These are phyloP conservation scores for Talinum fruticosum DNA, from an alignment of 148 eudicot species.

Conservation along the genomic window DNA sequence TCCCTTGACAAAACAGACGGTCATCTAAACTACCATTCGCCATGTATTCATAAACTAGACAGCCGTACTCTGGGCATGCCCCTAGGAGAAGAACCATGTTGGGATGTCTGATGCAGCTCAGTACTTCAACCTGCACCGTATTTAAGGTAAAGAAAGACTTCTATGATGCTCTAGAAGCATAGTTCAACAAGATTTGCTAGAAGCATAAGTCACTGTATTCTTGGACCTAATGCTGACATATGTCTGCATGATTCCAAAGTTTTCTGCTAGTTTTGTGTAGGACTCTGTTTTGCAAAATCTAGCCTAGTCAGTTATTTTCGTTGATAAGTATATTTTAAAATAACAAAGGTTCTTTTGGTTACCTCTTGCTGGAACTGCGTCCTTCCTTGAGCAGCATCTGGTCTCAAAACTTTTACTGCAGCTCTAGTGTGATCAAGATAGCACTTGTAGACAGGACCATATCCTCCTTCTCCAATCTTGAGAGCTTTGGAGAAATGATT, in stretches of 20 bases:
- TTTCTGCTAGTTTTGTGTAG: not conserved
- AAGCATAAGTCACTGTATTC: too few species aligned
- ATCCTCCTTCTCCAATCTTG: constrained; percentile 64
- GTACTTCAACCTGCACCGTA: constrained; percentile 43
- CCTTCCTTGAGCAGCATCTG: constrained; percentile 60
- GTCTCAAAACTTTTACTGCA: constrained; percentile 56
- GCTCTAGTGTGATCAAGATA: constrained; percentile 58
- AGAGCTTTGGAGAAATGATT: constrained; percentile 34
- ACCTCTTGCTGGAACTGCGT: constrained; percentile 57
- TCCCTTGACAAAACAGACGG: constrained; percentile 40
- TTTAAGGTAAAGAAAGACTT: constrained; percentile 16
- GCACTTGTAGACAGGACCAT: constrained; percentile 57
- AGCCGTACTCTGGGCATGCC: constrained; percentile 61
- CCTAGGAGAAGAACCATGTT: constrained; percentile 59
- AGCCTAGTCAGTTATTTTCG: not conserved
- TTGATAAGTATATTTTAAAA: not conserved
- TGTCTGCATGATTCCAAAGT: not conserved
- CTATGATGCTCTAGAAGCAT: not conserved
- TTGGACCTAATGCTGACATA: too few species aligned
- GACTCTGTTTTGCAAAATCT: not conserved
- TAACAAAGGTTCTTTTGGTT: constrained; percentile 6
- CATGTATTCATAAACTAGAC: constrained; percentile 55
- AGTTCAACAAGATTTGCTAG: not conserved
- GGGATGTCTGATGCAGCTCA: constrained; percentile 55
- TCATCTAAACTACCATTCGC: constrained; percentile 54